These are phyloP conservation scores for Chenopodium suecicum DNA, from an alignment of 148 eudicot genomes.

Conservation along the genomic window DNA sequence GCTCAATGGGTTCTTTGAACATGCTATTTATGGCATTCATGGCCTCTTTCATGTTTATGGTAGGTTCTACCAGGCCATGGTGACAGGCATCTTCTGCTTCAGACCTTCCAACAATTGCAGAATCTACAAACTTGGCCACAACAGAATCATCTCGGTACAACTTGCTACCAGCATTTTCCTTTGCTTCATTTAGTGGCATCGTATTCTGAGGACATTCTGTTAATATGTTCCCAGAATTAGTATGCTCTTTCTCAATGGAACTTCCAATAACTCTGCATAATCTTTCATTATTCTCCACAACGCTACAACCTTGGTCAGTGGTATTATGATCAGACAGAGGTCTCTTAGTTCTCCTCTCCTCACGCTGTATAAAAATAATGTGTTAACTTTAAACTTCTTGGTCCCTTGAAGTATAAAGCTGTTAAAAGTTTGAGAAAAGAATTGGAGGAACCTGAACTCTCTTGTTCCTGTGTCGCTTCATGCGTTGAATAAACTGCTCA, in stretches of 20 bases:
- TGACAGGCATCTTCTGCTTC: conserved; percentile 85
- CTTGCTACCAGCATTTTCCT: conserved; percentile 31
- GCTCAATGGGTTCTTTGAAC: conserved; percentile 88
- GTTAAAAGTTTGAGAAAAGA: not conserved
- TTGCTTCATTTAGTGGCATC: conserved; percentile 23
- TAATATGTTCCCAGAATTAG: conserved; percentile 11
- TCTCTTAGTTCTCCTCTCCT: conserved; percentile 41
- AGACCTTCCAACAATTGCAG: conserved; percentile 71
- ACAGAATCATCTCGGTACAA: conserved; percentile 60
- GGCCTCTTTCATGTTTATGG: conserved; percentile 73
- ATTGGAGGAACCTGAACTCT: conserved; percentile 51
- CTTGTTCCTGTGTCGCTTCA: conserved; percentile 60
- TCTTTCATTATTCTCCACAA: conserved; percentile 29
- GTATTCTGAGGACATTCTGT: conserved; percentile 15
- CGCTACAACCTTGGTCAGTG: conserved; percentile 19
- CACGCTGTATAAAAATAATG: conserved; percentile 39
- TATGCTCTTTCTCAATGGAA: conserved; percentile 18
- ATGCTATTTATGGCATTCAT: conserved; percentile 73
- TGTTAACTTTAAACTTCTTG: conserved; percentile 7
- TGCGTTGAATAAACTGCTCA: conserved; percentile 72
- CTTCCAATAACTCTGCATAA: conserved; percentile 17
- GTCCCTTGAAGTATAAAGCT: not conserved
- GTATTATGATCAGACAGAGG: conserved; percentile 35
- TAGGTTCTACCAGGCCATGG: conserved; percentile 82
- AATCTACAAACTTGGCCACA: conserved; percentile 71